phyloP scores from a whole-genome alignment of 768 basidiomycete genomes.

The Leucogyrophana mollusca region DNA sequence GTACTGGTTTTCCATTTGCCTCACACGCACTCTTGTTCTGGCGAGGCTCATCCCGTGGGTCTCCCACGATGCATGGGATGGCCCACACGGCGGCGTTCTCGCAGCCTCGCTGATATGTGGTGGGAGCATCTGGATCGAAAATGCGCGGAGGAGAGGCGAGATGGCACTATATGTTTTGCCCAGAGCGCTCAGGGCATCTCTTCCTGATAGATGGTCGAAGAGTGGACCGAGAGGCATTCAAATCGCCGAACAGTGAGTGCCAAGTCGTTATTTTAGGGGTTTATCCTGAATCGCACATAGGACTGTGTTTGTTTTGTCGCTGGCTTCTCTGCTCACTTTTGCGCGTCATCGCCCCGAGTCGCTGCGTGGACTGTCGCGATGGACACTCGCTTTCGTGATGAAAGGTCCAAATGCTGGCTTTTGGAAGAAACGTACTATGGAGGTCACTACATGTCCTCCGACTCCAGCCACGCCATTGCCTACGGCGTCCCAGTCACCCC shows the following conservation, averaged over 20 bases:
- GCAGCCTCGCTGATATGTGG: conserved; percentile 71
- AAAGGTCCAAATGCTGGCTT: conserved; percentile 57
- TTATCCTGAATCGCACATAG: conserved; percentile 33
- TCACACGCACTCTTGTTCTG: conserved; percentile 62
- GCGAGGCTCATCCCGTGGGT: conserved; percentile 64
- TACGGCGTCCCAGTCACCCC: too few species aligned
- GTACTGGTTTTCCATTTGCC: conserved; percentile 70
- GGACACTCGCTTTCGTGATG: conserved; percentile 66
- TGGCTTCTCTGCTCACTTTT: conserved; percentile 64
- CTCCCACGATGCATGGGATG: conserved; percentile 80
- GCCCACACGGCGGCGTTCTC: conserved; percentile 66
- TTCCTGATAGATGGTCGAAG: conserved; percentile 55
- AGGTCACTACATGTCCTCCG: conserved; percentile 11
- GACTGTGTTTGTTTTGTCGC: conserved; percentile 56
- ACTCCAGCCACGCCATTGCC: conserved; percentile 3
- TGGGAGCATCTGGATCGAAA: conserved; percentile 76
- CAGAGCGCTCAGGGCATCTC: conserved; percentile 58
- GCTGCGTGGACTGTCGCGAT: conserved; percentile 71
- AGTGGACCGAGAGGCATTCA: conserved; percentile 39
- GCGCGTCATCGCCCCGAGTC: conserved; percentile 60
- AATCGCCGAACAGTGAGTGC: conserved; percentile 54
- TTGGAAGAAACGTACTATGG: conserved; percentile 40
- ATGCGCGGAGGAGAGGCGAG: conserved; percentile 68
- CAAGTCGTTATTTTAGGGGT: background rate
- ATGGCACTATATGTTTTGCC: conserved; percentile 81